Evolutionary conservation across 2,329 filamentous ascomycete species (phyloP).

Genomic region (Claviceps fusiformis): DNA sequence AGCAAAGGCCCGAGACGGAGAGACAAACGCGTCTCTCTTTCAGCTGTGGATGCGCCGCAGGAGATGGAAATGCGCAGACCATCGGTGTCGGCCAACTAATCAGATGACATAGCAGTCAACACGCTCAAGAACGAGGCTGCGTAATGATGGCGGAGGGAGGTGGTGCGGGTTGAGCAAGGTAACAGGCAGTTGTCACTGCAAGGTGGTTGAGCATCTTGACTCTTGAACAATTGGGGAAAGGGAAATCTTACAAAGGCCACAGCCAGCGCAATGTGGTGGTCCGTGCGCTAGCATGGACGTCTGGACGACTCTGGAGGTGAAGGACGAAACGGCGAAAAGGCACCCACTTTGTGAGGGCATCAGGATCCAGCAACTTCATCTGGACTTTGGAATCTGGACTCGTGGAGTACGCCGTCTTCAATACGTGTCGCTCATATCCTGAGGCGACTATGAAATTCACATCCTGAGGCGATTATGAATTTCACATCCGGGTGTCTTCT

Average conservation of each 20-base stretch:
- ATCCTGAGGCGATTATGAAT: too few relatives aligned
- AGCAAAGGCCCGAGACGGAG: neutral
- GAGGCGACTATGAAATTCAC: too few relatives aligned
- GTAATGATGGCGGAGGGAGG: neutral
- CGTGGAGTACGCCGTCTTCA: too few relatives aligned
- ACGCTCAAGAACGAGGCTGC: neutral
- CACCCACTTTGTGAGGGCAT: too few relatives aligned
- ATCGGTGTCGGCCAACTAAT: constrained; percentile 13
- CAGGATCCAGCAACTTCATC: too few relatives aligned
- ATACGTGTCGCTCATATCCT: too few relatives aligned
- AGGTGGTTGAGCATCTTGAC: neutral
- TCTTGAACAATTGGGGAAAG: neutral
- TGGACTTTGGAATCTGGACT: too few relatives aligned
- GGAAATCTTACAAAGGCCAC: neutral
- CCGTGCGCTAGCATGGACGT: neutral
- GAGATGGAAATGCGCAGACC: constrained; percentile 15
- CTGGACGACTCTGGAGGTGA: neutral
- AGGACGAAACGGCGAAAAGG: too few relatives aligned
- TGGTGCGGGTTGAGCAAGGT: neutral
- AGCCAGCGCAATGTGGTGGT: neutral
- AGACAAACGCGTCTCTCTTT: constrained; percentile 16
- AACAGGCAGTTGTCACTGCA: neutral
- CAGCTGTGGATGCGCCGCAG: constrained; percentile 19
- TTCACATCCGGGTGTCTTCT: too few relatives aligned
- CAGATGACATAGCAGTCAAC: constrained; percentile 15